Percentiles rank a stretch among this genome's conserved stretches.
These are phyloP conservation scores for Eimeria acervulina DNA, from an alignment of 169 alveolate species.

Conservation along the genomic window DNA sequence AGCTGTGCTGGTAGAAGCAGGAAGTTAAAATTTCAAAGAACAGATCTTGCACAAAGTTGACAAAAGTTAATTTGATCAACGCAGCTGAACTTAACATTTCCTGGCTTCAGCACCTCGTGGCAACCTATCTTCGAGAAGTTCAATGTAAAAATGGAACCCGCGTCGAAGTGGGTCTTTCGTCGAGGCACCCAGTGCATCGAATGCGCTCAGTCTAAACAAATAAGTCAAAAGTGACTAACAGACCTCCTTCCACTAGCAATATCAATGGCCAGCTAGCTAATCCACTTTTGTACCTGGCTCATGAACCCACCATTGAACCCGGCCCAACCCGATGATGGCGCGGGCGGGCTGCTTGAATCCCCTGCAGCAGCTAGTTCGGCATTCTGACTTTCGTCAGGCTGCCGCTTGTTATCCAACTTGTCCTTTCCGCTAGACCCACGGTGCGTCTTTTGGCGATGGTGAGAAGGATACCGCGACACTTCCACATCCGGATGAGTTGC, in stretches of 20 bases:
- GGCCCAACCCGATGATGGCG: conserved; percentile 36
- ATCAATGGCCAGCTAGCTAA: neutral
- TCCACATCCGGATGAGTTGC: conserved; percentile 50
- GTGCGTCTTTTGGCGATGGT: conserved; percentile 60
- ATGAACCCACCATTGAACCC: conserved; percentile 65
- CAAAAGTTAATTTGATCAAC: neutral
- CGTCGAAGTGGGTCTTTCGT: neutral
- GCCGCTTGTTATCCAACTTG: neutral
- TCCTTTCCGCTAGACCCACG: conserved; percentile 17
- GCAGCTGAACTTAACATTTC: neutral
- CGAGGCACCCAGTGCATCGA: neutral
- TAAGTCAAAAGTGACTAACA: neutral
- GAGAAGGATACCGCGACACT: conserved; percentile 23
- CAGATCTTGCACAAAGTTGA: neutral
- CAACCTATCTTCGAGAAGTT: neutral
- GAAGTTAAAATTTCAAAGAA: neutral
- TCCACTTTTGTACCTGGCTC: conserved; percentile 74
- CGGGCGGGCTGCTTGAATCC: conserved; percentile 23
- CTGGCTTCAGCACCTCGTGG: conserved; percentile 35
- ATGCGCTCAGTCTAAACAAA: neutral
- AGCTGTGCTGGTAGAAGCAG: too few species aligned
- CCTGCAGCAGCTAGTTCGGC: conserved; percentile 27
- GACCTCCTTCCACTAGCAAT: too few species aligned
- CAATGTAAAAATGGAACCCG: neutral
- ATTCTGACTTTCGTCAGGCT: neutral